Percentiles rank a stretch among this genome's conserved stretches.
phyloP scores from a whole-genome alignment of 352 stramenopile species.

The Phytophthora sansomeana region DNA sequence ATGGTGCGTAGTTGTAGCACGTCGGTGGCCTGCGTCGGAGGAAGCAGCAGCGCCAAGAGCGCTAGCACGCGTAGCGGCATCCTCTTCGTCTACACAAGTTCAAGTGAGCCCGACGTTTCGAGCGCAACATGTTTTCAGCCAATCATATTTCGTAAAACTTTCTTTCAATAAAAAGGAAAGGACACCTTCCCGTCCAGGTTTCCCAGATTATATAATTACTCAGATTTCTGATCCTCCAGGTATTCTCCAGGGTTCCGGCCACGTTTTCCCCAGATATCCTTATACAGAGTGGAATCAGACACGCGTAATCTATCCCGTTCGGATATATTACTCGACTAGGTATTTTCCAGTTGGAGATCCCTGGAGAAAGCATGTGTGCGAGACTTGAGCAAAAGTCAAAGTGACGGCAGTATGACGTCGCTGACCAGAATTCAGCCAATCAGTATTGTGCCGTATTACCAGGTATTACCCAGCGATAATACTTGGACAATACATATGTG shows the following conservation, averaged over 20 bases:
- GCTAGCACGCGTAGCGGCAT: not conserved
- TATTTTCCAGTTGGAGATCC: not conserved
- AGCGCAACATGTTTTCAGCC: not conserved
- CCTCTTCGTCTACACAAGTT: conserved; percentile 22
- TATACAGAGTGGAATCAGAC: conserved; percentile 1
- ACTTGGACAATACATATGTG: conserved; percentile 8
- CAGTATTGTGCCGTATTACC: too few relatives aligned
- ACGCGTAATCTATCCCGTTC: too few relatives aligned
- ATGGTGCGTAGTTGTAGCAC: conserved; percentile 38
- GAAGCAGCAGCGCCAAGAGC: conserved; percentile 14
- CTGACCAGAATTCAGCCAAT: too few relatives aligned
- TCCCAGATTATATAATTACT: too few relatives aligned
- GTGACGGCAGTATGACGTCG: not conserved
- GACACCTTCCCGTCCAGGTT: not conserved
- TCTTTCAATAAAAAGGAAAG: too few relatives aligned
- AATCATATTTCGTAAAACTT: not conserved
- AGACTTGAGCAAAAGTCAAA: not conserved
- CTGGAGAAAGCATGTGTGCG: not conserved
- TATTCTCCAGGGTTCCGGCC: conserved; percentile 4
- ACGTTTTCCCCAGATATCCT: not conserved
- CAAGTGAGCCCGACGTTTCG: conserved; percentile 16
- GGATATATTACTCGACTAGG: too few relatives aligned
- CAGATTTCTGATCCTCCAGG: conserved; percentile 5
- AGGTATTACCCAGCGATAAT: conserved; percentile 6
- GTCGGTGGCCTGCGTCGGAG: conserved; percentile 6